These are phyloP conservation scores for Stephanodiscus triporus DNA, from an alignment of 108 stramenopile genomes.

Conservation along the genomic window DNA sequence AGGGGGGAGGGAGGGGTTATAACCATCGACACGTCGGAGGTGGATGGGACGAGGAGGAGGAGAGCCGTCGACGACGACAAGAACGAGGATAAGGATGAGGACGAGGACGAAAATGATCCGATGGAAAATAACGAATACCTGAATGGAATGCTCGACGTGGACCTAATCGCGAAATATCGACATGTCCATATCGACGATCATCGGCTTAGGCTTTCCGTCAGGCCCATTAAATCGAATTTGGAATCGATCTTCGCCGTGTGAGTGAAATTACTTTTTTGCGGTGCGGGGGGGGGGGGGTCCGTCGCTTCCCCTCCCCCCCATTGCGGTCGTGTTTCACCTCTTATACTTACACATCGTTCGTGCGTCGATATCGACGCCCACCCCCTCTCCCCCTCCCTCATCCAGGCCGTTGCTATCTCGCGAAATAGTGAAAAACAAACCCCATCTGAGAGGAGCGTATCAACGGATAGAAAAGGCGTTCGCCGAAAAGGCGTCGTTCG, in stretches of 20 bases:
- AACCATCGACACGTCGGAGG: slow-evolving; percentile 18
- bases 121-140: slow-evolving; percentile 21
- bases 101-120: not conserved
- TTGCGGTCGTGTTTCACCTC: too few species aligned
- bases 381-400: too few species aligned
- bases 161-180: slow-evolving; percentile 12
- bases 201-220: slow-evolving; percentile 1
- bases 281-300: too few species aligned
- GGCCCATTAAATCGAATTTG: slow-evolving; percentile 1
- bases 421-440: slow-evolving; percentile 24
- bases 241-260: slow-evolving; percentile 1
- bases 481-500: slow-evolving; percentile 16
- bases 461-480: slow-evolving; percentile 34
- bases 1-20: slow-evolving; percentile 14
- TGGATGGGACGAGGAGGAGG: too few species aligned
- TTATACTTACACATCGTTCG: not conserved
- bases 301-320: too few species aligned
- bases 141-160: slow-evolving; percentile 14
- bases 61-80: too few species aligned
- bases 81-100: not conserved
- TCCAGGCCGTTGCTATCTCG: slow-evolving; percentile 18
- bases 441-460: slow-evolving; percentile 26
- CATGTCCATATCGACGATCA: not conserved
- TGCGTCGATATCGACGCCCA: too few species aligned
- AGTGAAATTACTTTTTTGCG: not conserved